Base-by-base conservation (phyloP, 2,329 filamentous ascomycete genomes). In the Sordariomycetes sp. region DNA sequence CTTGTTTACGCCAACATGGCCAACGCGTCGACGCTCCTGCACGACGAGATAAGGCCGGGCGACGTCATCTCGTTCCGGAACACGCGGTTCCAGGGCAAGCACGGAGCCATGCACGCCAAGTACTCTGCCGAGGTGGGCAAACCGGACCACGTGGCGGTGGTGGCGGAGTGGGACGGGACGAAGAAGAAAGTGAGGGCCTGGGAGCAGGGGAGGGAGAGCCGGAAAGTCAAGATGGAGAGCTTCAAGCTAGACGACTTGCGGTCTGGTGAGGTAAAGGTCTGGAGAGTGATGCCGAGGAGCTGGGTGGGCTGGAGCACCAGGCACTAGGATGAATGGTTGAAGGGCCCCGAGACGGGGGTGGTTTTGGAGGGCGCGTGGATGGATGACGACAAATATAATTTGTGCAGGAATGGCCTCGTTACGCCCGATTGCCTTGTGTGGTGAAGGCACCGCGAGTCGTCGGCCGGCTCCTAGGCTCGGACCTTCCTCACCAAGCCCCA, bases 141-240 rank as follows among this genome's bases (percentile, higher is more conserved):
- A 68, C 82, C 82, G 3, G 89, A 92, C 61, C 94, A 99, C 65
- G 92, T 97, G 0, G 94, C 82, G 2, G 75, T 99, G 2, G 92
- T 99, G 3, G 82, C 90, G 10, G 94, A 99, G 69, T 99, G 94
- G 94, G 94, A 99, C 69, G 94, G 94, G 2, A 95, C 90, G 48
- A 96, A 96, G 81, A 96, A 96, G 79, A 96, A 97, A 78, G 86
- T 99, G 28, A 77, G 91, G 32, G 91, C 86, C 1, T 97, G 90
- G 89, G 94, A 97, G 70, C 94, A 99, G 68, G 92, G 92, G 0
- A 77, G 92, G 15, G 92, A 97, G 74, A 91, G 84, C 69, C 92
- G 87, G 70, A 97, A 96, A 76, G 86, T 95, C 57, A 94, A 95
- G 75, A 75, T 89, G 60, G 92, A 97, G 76, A 95, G 90, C 72